A percentile compares a stretch with the other conserved stretches of the same genome.
phyloP scores from a whole-genome alignment of 176 grass and related monocot genomes.

The Rhynchospora pubera region DNA sequence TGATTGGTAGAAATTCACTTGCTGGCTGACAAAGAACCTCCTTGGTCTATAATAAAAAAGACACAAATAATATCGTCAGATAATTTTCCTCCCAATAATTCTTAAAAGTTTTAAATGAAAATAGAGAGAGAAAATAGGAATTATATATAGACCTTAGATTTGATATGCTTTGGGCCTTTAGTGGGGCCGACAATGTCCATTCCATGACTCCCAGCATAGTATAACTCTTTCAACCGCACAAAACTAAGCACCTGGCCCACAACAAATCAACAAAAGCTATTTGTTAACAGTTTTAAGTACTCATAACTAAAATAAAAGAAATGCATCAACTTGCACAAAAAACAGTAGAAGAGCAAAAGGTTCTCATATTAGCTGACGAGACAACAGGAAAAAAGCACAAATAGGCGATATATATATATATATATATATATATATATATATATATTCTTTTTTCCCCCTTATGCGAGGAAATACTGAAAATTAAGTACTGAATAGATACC shows the following conservation, averaged over 20 bases:
- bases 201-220: slow-evolving; percentile 92
- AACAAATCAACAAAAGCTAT: slow-evolving; percentile 12
- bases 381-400: not conserved
- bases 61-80: not conserved
- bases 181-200: slow-evolving; percentile 87
- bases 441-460: no score
- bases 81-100: not conserved
- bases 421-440: no score
- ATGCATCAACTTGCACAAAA: not conserved
- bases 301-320: not conserved
- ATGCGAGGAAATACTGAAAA: not conserved
- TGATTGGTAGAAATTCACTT: slow-evolving; percentile 79
- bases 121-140: not conserved
- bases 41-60: slow-evolving; percentile 27
- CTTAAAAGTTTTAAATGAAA: not conserved
- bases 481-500: not conserved
- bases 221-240: slow-evolving; percentile 67
- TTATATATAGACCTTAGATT: slow-evolving; percentile 39
- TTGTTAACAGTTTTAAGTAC: not conserved
- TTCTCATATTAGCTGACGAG: not conserved
- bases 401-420: not conserved
- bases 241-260: slow-evolving; percentile 55
- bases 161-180: slow-evolving; percentile 34
- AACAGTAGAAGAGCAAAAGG: not conserved
- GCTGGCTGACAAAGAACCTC: slow-evolving; percentile 71